Evolutionary conservation across 225 moss, liverwort and hornwort genomes (phyloP), one percentile per base, ranked within the genome.

Genomic region (Pleurozium schreberi): DNA sequence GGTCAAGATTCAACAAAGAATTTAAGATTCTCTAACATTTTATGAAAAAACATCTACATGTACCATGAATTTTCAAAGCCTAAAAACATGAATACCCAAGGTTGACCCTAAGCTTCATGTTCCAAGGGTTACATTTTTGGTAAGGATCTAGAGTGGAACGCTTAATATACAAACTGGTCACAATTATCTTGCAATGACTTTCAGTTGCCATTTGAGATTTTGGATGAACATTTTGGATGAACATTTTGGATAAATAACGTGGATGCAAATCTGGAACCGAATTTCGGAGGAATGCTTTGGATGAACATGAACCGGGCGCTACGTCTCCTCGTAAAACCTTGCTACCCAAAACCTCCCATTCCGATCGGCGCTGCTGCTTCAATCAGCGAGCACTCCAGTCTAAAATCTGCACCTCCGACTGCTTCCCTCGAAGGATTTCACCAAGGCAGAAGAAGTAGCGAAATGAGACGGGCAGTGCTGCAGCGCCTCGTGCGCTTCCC

Each of bases 401-500:
- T 17, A 52, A 74, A 52, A n/a, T 75, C 20, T 60, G n/a, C 81
- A 4, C 19, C 42, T 47, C 62, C 7, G 45, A 61, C 31, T 69
- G 50, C 50, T 40, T 43, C 45, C 28, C 22, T 10, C 49, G 76
- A 52, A 63, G 34, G 40, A 63, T 63, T 63, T 50, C 22, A 8
- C 57, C 12, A 7, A 20, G 27, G 53, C 40, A 14, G 67, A 20
- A 26, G 33, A 36, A 38, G 53, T 26, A 11, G 50, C 40, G 88
- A 52, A 57, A 90, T 90, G 92, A 92, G 90, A 42, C 85, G 92
- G 19, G 71, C 88, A 42, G 79, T 88, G 78, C 70, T 88, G 64
- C 88, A 82, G 90, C 92, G 92, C 92, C 90, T 92, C 58, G 77
- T 60, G 90, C 90, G 92, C 92, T 86, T 88, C 63, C 71, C 92